Conservation (phyloP, 306 rosid genomes). For the Chamaecrista fasciculata region DNA sequence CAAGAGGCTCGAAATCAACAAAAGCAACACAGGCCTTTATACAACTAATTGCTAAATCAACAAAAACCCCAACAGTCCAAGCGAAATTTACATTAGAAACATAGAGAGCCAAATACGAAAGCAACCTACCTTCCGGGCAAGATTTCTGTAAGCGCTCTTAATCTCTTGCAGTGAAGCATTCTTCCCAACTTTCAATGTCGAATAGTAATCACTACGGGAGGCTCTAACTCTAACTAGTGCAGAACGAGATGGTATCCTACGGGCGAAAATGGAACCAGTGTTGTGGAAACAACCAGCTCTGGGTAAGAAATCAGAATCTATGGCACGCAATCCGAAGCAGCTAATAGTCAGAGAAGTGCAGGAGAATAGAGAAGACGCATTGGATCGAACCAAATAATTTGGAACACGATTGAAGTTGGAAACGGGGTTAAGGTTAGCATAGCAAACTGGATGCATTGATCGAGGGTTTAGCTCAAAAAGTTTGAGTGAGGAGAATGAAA, state of each 20-base stretch:
- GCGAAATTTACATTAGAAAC: not conserved
- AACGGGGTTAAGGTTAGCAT: slow-evolving; percentile 22
- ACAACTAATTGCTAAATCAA: not conserved
- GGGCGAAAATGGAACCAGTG: slow-evolving; percentile 30
- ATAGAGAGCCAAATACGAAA: not conserved
- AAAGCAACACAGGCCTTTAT: not conserved
- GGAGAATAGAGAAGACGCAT: slow-evolving; percentile 26
- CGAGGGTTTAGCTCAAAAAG: slow-evolving; percentile 23
- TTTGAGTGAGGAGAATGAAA: not conserved
- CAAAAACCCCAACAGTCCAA: too few species aligned
- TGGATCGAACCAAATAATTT: slow-evolving; percentile 25
- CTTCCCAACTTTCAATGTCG: slow-evolving; percentile 56
- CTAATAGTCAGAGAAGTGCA: slow-evolving; percentile 1
- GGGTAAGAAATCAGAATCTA: slow-evolving; percentile 34
- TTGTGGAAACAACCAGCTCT: slow-evolving; percentile 7
- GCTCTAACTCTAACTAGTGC: slow-evolving; percentile 38
- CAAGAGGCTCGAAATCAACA: not conserved
- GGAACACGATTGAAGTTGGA: slow-evolving; percentile 19
- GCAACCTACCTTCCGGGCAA: slow-evolving; percentile 79
- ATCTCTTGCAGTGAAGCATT: slow-evolving; percentile 78
- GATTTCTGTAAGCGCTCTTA: slow-evolving; percentile 65
- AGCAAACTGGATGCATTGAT: slow-evolving; percentile 29
- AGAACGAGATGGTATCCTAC: slow-evolving; percentile 31
- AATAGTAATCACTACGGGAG: slow-evolving; percentile 57
- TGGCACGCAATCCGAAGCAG: slow-evolving; percentile 32